phyloP scores from a whole-genome alignment of 139 green algal species.

The Microglena sp. region DNA sequence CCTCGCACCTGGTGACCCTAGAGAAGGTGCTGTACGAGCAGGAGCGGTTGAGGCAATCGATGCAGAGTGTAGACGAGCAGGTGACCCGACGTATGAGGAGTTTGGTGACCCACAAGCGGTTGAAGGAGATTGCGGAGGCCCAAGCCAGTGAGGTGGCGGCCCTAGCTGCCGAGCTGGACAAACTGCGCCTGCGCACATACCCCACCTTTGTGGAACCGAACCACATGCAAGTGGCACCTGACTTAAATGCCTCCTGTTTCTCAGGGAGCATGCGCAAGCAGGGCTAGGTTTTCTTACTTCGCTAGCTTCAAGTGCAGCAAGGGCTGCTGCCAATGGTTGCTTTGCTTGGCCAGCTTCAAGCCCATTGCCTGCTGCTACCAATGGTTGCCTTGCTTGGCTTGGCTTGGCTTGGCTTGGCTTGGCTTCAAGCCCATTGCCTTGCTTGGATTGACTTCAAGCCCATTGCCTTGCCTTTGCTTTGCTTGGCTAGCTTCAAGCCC shows the following conservation, averaged over 20 bases:
- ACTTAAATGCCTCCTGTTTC: neutral
- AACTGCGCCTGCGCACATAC: conserved; percentile 42
- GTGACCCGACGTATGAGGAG: conserved; percentile 3
- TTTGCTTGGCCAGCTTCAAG: too few species aligned
- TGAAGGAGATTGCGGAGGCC: conserved; percentile 48
- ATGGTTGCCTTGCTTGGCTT: too few species aligned
- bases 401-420: too few species aligned
- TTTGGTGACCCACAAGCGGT: conserved; percentile 49
- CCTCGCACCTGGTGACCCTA: conserved; percentile 27
- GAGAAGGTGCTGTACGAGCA: conserved; percentile 33
- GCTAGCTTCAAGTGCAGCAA: too few species aligned
- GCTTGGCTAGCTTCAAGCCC: too few species aligned
- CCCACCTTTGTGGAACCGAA: conserved; percentile 37
- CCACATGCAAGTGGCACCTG: neutral
- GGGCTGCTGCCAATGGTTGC: too few species aligned
- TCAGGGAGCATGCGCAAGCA: neutral
- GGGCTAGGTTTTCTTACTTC: neutral
- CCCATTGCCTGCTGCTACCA: too few species aligned
- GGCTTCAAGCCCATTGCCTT: too few species aligned
- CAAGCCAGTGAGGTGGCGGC: conserved; percentile 40
- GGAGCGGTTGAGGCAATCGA: conserved; percentile 21
- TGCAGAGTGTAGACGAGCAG: conserved; percentile 14
- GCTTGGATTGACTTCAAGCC: too few species aligned
- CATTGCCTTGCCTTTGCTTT: too few species aligned
- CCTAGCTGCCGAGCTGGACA: conserved; percentile 33